phyloP scores from a whole-genome alignment of 306 rosid species.

The Sicyos baderoa region DNA sequence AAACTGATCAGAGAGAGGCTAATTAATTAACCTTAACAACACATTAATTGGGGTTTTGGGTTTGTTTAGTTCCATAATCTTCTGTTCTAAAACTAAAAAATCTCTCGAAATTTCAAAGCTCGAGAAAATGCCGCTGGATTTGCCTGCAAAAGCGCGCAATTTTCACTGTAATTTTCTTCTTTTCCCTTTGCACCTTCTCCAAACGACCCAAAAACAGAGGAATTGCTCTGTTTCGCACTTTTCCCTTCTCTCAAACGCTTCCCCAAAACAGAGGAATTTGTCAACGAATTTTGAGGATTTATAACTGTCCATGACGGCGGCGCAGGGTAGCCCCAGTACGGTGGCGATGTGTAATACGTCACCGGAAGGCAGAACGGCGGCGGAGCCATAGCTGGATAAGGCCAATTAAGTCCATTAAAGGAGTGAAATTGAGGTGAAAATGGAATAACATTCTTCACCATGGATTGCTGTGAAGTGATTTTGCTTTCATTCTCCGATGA shows the following conservation, averaged over 20 bases:
- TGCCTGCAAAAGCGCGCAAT: conserved; percentile 51
- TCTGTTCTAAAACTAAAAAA: conserved; percentile 28
- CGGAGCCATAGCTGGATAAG: too few species aligned
- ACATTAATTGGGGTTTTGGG: not conserved
- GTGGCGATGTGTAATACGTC: too few species aligned
- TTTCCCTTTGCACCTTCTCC: conserved; percentile 34
- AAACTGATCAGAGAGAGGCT: too few species aligned
- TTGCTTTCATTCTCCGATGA: too few species aligned
- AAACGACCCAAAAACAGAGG: conserved; percentile 32
- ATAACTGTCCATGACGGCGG: too few species aligned
- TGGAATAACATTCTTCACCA: too few species aligned
- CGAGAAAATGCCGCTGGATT: conserved; percentile 80
- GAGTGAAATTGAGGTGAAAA: too few species aligned
- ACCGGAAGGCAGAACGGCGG: too few species aligned
- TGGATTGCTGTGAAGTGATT: too few species aligned
- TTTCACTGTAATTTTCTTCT: conserved; percentile 33
- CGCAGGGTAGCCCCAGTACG: too few species aligned
- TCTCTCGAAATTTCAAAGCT: conserved; percentile 60
- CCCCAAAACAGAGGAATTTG: conserved; percentile 39
- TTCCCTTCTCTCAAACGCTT: conserved; percentile 65
- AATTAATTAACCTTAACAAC: too few species aligned
- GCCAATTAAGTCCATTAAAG: too few species aligned
- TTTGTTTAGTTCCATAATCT: not conserved
- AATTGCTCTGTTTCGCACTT: conserved; percentile 23
- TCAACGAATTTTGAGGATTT: conserved; percentile 20